These are phyloP conservation scores for Linnemannia elongata DNA, from an alignment of 192 early-diverging fungal genomes.

Conservation along the genomic window DNA sequence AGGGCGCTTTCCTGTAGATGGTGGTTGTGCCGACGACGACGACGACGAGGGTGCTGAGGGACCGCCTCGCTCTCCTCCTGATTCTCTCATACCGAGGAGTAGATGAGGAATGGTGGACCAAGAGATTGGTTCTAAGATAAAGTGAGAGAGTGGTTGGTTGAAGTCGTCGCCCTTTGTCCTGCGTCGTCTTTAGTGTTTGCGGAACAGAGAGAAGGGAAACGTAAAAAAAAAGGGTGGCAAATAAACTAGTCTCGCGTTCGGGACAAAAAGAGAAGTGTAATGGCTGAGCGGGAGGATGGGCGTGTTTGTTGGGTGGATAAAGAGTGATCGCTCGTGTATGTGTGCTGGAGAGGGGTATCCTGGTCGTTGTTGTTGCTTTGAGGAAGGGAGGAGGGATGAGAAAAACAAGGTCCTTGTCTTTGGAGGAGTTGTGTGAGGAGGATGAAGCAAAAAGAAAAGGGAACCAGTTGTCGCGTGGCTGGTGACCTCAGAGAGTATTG, in stretches of 20 bases:
- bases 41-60: conserved; percentile 6
- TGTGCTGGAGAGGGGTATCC: background rate
- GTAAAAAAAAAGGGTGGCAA: background rate
- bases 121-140: background rate
- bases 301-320: background rate
- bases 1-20: conserved; percentile 27
- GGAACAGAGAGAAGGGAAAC: background rate
- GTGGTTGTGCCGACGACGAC: background rate
- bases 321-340: background rate
- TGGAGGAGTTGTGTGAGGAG: background rate
- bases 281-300: background rate
- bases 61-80: conserved; percentile 23
- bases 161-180: background rate
- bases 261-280: background rate
- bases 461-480: background rate
- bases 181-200: background rate
- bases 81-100: conserved; percentile 18
- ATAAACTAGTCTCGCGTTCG: background rate
- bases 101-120: background rate
- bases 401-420: background rate
- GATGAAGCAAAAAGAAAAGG: background rate
- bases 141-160: background rate
- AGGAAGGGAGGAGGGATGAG: background rate
- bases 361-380: background rate
- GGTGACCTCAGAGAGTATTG: background rate